Conservation (phyloP, 768 basidiomycete species). For the Tylopilus sp. region DNA sequence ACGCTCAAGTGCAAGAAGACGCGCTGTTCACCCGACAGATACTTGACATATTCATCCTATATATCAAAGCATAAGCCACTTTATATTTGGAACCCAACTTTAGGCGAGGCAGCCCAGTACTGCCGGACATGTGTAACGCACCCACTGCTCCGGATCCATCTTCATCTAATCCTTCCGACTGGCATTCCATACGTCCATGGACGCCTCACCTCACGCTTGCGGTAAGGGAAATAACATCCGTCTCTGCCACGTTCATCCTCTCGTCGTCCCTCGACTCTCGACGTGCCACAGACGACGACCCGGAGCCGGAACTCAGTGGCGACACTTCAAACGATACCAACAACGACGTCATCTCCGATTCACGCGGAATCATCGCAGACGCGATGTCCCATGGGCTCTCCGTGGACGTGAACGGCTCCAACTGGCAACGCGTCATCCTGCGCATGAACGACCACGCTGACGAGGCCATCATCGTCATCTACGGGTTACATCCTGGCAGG, state of each 20-base stretch:
- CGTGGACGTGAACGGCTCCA: constrained; percentile 74
- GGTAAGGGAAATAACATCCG: constrained; percentile 80
- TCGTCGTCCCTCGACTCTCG: constrained; percentile 46
- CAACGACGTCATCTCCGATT: constrained; percentile 29
- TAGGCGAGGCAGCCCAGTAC: neutral
- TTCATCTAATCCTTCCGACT: constrained; percentile 33
- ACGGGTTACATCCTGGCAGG: constrained; percentile 82
- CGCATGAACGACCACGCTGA: constrained; percentile 78
- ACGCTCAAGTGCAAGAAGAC: constrained; percentile 1
- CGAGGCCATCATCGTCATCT: constrained; percentile 88
- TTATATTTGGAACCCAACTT: neutral
- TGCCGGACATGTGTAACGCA: constrained; percentile 18
- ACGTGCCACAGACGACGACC: constrained; percentile 13
- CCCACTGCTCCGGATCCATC: constrained; percentile 13
- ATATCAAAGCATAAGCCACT: neutral
- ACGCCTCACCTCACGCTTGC: constrained; percentile 64
- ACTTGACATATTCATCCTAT: neutral
- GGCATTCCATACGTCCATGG: constrained; percentile 80
- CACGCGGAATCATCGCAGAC: constrained; percentile 54
- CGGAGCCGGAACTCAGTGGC: constrained; percentile 27
- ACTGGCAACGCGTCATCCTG: constrained; percentile 77
- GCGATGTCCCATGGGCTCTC: constrained; percentile 71
- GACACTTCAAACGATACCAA: constrained; percentile 37
- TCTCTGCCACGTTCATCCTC: constrained; percentile 73
- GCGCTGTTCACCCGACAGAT: neutral